Evolutionary conservation across 1,284 basidiomycete genomes (phyloP).

Genomic region (Melanopsichium pennsylvanicum): DNA sequence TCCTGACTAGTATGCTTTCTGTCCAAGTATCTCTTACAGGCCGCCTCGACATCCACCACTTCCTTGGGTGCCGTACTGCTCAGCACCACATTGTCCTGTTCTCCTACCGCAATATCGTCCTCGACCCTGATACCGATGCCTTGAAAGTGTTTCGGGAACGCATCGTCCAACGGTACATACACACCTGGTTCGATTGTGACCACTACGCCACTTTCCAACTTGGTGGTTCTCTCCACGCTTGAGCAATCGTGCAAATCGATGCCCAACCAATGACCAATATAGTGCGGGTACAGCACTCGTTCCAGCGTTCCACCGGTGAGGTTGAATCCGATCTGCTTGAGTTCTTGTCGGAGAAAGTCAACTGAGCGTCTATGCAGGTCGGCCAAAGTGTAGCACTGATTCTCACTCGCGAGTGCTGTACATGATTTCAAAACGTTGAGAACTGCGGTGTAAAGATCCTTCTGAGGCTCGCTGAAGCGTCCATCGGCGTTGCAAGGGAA

Average conservation of each 20-base stretch:
- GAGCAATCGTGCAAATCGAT: conserved; percentile 70
- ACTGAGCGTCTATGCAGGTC: conserved; percentile 82
- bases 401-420: conserved; percentile 69
- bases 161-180: conserved; percentile 58
- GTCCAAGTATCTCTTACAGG: conserved; percentile 32
- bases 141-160: conserved; percentile 55
- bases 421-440: conserved; percentile 79
- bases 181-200: conserved; percentile 63
- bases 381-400: conserved; percentile 72
- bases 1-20: neutral
- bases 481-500: conserved; percentile 73
- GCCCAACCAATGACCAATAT: conserved; percentile 83
- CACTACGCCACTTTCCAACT: conserved; percentile 53
- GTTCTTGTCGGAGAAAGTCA: conserved; percentile 75
- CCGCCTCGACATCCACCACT: conserved; percentile 61
- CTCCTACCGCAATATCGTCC: conserved; percentile 60
- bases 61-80: conserved; percentile 58
- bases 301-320: conserved; percentile 75
- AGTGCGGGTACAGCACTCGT: conserved; percentile 82
- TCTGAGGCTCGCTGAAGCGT: conserved; percentile 78
- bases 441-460: conserved; percentile 85
- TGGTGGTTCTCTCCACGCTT: conserved; percentile 48
- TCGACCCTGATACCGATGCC: conserved; percentile 64
- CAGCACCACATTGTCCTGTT: conserved; percentile 48
- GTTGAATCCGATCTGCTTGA: conserved; percentile 80